Evolutionary conservation across 2,329 filamentous ascomycete species (phyloP), one percentile per base, ranked within the genome.

Genomic region (Alternaria dauci): DNA sequence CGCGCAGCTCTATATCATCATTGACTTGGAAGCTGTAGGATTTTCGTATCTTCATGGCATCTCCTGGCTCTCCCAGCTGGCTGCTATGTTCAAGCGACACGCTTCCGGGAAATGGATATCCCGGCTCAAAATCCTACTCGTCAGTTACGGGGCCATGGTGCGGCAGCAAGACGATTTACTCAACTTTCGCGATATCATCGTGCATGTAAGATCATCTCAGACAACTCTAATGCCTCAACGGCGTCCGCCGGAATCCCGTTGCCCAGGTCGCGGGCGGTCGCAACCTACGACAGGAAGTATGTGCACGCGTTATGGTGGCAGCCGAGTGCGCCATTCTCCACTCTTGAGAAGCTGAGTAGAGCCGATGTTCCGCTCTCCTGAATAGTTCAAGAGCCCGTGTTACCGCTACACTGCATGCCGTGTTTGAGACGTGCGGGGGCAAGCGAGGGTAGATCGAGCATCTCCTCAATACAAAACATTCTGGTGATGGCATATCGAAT

Each of bases 381-480:
- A 7, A n/a, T 7, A 16, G 2, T 0, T n/a, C 5, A 6, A 1
- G 2, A 38, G 34, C 1, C 7, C 5, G 16, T 38, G 1, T 3
- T 38, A 18, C 34, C 14, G 34, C 34, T 38, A 34, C 28, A n/a
- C 11, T 48, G 0, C 8, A 4, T 48, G 32, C 34, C n/a, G 28
- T 25, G 46, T 34, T 48, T 25, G 18, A 48, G 32, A 30, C 12
- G 4, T 34, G 6, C 20, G 8, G 8, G 14, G 18, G 2, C 20
- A 48, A 48, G 30, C 30, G 18, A 23, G 9, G 2, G 8, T 14
- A n/a, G 2, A 2, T n/a, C 28, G 9, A 23, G 44, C 5, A 34
- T 48, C 23, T 25, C 23, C 2, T n/a, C 28, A 34, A 34, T 34
- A 48, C 20, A 11, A 48, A 34, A 34, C 9, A 34, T 7, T 43